Percentiles rank a stretch among this genome's conserved stretches.
phyloP scores from a whole-genome alignment of 1,284 basidiomycete species.

The Malassezia nana region DNA sequence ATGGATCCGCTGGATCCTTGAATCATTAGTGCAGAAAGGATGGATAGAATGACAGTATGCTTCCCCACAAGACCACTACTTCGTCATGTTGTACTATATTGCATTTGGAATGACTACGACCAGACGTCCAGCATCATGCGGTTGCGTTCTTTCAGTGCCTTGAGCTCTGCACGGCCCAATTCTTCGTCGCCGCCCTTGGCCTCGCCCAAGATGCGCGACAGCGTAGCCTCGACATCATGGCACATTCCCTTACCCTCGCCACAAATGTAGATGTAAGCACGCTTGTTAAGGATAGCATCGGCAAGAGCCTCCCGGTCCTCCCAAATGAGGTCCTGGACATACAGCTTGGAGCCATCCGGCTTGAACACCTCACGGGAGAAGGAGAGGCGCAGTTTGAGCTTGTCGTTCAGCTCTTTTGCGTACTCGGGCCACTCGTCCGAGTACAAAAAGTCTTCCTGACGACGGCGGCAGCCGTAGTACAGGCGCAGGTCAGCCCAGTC shows the following conservation, averaged over 20 bases:
- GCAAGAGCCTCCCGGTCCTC: conserved; percentile 56
- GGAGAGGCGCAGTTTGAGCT: conserved; percentile 76
- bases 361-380: conserved; percentile 70
- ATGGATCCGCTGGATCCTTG: background rate
- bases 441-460: conserved; percentile 83
- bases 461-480: conserved; percentile 88
- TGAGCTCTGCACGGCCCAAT: conserved; percentile 71
- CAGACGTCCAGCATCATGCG: conserved; percentile 52
- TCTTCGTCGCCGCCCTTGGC: conserved; percentile 80
- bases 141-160: conserved; percentile 82
- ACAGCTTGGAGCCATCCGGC: conserved; percentile 85
- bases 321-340: conserved; percentile 69
- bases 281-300: conserved; percentile 78
- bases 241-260: conserved; percentile 96
- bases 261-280: conserved; percentile 66
- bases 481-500: conserved; percentile 91
- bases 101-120: conserved; percentile 8
- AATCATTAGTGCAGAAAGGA: background rate
- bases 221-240: conserved; percentile 78
- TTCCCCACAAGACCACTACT: too few relatives aligned
- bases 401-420: conserved; percentile 71
- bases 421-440: conserved; percentile 89
- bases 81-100: background rate
- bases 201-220: conserved; percentile 77
- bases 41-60: too few relatives aligned